Evolutionary conservation across 768 basidiomycete species (phyloP).

Genomic region (Termitomyces sp.): DNA sequence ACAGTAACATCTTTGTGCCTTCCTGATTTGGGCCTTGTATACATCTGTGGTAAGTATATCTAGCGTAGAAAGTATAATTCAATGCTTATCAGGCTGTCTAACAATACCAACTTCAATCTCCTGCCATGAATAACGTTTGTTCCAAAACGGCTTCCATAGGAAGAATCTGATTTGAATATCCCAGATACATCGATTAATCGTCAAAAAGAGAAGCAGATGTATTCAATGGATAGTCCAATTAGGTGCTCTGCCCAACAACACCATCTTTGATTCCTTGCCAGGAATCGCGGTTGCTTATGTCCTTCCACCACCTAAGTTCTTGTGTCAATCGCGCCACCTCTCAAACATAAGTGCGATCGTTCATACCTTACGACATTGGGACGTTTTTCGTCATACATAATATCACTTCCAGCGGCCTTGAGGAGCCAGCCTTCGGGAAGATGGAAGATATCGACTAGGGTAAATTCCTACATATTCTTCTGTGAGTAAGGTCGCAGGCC

Average conservation of each 20-base stretch:
- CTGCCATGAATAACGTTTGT: not conserved
- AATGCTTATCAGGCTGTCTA: not conserved
- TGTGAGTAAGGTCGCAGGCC: not conserved
- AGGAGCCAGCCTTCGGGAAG: slow-evolving; percentile 16
- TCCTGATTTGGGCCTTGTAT: not conserved
- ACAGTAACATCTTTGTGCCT: slow-evolving; percentile 16
- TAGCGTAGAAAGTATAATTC: not conserved
- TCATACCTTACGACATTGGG: slow-evolving; percentile 15
- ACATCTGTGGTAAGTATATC: not conserved
- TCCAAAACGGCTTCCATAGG: not conserved
- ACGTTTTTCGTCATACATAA: slow-evolving; percentile 7
- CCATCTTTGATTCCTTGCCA: slow-evolving; percentile 22
- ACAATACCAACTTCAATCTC: not conserved
- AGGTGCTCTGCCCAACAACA: slow-evolving; percentile 3
- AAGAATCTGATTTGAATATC: not conserved
- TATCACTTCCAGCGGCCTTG: slow-evolving; percentile 10
- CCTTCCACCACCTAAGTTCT: slow-evolving; percentile 19
- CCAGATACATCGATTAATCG: not conserved
- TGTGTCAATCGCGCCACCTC: not conserved
- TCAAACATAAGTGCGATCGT: not conserved
- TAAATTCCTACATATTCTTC: slow-evolving; percentile 7
- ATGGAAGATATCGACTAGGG: slow-evolving; percentile 18
- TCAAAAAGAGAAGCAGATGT: not conserved
- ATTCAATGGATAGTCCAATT: not conserved
- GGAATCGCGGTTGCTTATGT: slow-evolving; percentile 15